Evolutionary conservation across 805 yeast species (phyloP), one percentile per base, ranked within the genome.

Genomic region (Dipodascopsis uninucleata): DNA sequence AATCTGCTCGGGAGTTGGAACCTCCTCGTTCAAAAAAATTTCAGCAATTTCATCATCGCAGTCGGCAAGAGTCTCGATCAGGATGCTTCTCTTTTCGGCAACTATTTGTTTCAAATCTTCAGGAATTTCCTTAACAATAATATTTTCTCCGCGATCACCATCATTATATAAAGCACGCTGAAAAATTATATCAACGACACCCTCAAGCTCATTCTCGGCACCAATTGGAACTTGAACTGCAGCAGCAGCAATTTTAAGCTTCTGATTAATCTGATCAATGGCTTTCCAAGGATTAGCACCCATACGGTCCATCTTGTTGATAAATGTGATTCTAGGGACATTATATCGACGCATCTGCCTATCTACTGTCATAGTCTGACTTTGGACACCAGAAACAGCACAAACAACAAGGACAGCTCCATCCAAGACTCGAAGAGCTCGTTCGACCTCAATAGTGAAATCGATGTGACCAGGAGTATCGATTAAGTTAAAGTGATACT

Each of bases 381-480:
- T 87, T 69, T 93, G 98, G 36, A 93, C 98, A 62, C 98, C 98
- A 23, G 95, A 79, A 41, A 93, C 98, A 16, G 98, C 98, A 75
- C 98, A 93, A 16, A 93, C 97, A 43, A 93, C 97, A 53, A 93
- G 74, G 38, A 93, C 97, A 31, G 98, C 98, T 69, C 98, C 98
- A 66, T 93, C 98, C 49, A 93, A 71, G 32, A 93, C 98, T 68
- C 98, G 78, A 65, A 93, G 71, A n/a, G 98, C 98, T 64, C 98
- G 80, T 71, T 93, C 98, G 38, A 93, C 98, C 70, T 93, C 98
- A 60, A 93, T 90, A 42, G 98, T 93, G 74, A 93, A 93, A 67
- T 93, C 98, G 67, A 94, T 93, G 67, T 93, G 98, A 31, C 98
- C 98, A 2, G 98, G 98, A 5, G 98, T 93, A 68, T 93, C 98